These are phyloP conservation scores for Solanum chacoense DNA, from an alignment of 305 asterid genomes.

Conservation along the genomic window DNA sequence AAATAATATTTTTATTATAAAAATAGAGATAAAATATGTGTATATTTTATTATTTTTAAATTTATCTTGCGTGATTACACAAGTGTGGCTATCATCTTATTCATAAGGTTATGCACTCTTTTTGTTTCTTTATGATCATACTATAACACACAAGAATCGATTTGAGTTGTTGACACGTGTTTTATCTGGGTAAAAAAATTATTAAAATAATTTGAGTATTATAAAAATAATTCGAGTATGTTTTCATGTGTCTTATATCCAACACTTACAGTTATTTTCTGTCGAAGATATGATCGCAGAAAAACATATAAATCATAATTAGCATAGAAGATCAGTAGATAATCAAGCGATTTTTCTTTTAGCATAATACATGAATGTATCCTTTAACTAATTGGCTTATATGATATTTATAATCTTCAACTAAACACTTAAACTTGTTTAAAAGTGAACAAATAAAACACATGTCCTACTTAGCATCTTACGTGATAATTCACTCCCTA, in stretches of 20 bases:
- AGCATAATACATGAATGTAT: neutral
- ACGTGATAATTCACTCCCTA: neutral
- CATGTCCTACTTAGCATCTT: neutral
- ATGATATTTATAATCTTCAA: neutral
- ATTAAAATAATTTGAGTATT: too few species aligned
- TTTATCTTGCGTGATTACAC: neutral
- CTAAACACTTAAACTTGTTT: neutral
- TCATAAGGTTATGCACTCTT: neutral
- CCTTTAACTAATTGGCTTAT: neutral
- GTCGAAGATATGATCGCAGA: neutral
- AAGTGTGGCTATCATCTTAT: neutral
- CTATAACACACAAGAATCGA: neutral
- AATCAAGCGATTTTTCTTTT: neutral
- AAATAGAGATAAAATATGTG: neutral
- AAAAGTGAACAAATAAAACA: neutral
- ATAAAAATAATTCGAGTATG: neutral
- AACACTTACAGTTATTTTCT: too few species aligned
- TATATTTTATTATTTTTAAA: too few species aligned
- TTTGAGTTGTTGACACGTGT: neutral
- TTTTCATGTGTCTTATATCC: neutral
- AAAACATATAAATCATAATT: neutral
- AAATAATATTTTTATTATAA: too few species aligned
- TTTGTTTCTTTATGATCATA: neutral
- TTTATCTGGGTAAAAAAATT: too few species aligned
- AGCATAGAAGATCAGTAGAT: neutral